Base-by-base conservation (phyloP, 352 stramenopile genomes). In the Globisporangium yorkense region DNA sequence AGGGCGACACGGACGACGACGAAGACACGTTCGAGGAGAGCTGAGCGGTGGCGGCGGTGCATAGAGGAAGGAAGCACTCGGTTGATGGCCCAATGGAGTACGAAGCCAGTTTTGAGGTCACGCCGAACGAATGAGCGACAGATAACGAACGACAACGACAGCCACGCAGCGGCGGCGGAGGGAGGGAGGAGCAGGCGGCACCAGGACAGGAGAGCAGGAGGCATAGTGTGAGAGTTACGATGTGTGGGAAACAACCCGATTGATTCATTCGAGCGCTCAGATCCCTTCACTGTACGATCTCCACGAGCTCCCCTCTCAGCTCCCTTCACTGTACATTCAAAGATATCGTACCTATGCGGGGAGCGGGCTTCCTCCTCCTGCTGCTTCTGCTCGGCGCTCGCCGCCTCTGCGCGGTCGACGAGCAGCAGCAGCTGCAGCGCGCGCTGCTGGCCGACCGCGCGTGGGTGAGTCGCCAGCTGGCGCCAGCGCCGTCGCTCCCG, bases 391-490 rank as follows among this genome's bases (percentile, higher is more conserved):
- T 65, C 8, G 49, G 46, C 18, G 13, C 10, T 13, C 12, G 37
- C 37, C 10, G 37, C 37, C 4, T 10, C 37, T 15, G 35, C 35
- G 33, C 35, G 45, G 21, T 29, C 24, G 59, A 53, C 10, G 56
- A 29, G 27, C 48, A 43, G 18, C 48, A 51, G 39, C 63, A 69
- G n/a, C 49, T 27, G 24, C 56, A 43, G 50, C 58, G 58, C 44
- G 71, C 70, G 41, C 61, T 84, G 35, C 54, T 81, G 10, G 71
- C 72, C 10, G 74, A 84, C 55, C 71, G 71, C 37, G 60, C 71
- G 39, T 84, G 71, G 67, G 80, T 76, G 57, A 77, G 65, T 24
- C 40, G 40, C 21, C 74, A 80, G 63, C 62, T 81, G 43, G 70
- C 67, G 46, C 70, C 61, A 33, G 56, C 79, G 48, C 56, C 46